Conservation (phyloP, 2,329 filamentous ascomycete genomes). For the Trichoderma atroviride region DNA sequence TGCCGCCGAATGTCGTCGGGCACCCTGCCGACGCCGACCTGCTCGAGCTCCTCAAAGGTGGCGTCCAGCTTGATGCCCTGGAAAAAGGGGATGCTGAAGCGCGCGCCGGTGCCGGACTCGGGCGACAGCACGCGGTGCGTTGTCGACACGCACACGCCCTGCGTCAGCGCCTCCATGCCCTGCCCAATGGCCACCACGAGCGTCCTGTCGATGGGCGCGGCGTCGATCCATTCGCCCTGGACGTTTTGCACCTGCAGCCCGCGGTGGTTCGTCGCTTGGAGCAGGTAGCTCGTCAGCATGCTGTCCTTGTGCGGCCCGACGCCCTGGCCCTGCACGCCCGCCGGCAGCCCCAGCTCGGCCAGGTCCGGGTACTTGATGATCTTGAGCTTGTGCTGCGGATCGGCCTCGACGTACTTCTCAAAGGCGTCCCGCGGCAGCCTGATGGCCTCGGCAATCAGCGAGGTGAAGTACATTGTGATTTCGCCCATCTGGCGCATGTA, state of each 20-base stretch:
- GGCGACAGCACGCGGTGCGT: conserved; percentile 84
- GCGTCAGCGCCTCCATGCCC: conserved; percentile 81
- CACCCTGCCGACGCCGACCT: conserved; percentile 57
- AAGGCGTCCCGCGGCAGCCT: conserved; percentile 70
- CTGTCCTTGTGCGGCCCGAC: conserved; percentile 84
- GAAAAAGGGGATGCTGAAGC: conserved; percentile 85
- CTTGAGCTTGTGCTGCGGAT: conserved; percentile 84
- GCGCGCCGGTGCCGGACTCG: conserved; percentile 65
- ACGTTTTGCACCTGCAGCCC: conserved; percentile 85
- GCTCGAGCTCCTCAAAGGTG: conserved; percentile 75
- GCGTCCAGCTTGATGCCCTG: conserved; percentile 82
- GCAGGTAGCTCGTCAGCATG: conserved; percentile 79
- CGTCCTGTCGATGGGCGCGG: conserved; percentile 72
- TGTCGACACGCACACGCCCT: conserved; percentile 78
- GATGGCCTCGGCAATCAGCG: conserved; percentile 82
- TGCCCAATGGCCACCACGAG: conserved; percentile 88
- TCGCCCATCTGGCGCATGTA: conserved; percentile 77
- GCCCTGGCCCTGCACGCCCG: conserved; percentile 54
- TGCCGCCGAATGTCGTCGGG: conserved; percentile 66
- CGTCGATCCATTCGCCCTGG: conserved; percentile 78
- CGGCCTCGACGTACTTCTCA: conserved; percentile 73
- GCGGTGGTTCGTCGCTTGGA: conserved; percentile 75
- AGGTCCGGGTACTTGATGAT: conserved; percentile 84
- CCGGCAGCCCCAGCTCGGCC: conserved; percentile 55
- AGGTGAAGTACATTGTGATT: conserved; percentile 74